Evolutionary conservation across 2,329 filamentous ascomycete genomes (phyloP), one percentile per base, ranked within the genome.

Genomic region (Stenocarpella maydis): DNA sequence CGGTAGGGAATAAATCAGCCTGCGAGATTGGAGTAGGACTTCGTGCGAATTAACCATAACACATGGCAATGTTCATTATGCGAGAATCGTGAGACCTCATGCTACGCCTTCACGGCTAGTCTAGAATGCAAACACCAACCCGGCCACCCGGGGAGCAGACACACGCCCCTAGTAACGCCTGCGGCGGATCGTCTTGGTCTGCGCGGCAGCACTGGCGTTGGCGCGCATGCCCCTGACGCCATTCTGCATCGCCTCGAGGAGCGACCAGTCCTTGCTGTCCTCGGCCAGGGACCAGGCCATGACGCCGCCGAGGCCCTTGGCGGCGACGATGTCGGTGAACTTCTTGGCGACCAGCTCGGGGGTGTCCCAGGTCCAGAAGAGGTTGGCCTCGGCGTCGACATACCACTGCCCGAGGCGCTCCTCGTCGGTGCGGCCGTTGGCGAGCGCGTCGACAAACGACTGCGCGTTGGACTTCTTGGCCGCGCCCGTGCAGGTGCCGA

Each of bases 321-420:
- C 75, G 26, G 75, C 73, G 14, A 87, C 77, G 52, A 86, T 83
- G 1, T 81, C 74, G 1, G 78, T 71, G 55, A 87, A 84, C 77
- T 88, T 88, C 53, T 77, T 70, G 1, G 74, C 43, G 31, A 88
- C 84, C 1, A 84, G 77, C n/a, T 81, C 79, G 0, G 83, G 77
- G 0, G 83, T 87, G 65, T 88, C 87, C 84, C 84, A 88, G 1
- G 84, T 84, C 86, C 86, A 88, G 78, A 85, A 88, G 43, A 86
- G 74, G 6, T 77, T 75, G 26, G 80, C 80, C 2, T 75, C 71
- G 0, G 76, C 39, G 71, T 89, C 85, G 80, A 83, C 86, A 77
- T 80, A 89, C 80, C 86, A 88, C 76, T 86, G 85, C 2, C 84
- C 87, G 0, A 86, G 84, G 70, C 86, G 82, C 3, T 75, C 77